Evolutionary conservation across 768 basidiomycete genomes (phyloP), one percentile per base, ranked within the genome.

Genomic region (Chalciporus sphaerocephalus): DNA sequence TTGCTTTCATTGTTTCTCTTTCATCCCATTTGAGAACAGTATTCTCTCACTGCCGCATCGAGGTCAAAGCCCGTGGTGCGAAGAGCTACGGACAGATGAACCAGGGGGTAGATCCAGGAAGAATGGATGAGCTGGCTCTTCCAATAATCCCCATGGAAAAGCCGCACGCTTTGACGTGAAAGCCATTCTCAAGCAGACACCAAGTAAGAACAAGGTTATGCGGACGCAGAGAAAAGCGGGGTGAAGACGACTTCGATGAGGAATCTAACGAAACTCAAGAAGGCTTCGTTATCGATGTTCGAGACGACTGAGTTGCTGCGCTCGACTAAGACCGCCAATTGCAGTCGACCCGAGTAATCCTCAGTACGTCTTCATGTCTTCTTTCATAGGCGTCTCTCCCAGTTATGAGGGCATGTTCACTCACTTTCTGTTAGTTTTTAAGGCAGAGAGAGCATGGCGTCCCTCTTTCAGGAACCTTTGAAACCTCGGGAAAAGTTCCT

Each of bases 311-410:
- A 13, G 98, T 98, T 75, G 80, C 80, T 60, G 84, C 78, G 18
- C 60, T 98, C 35, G 87, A 92, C 56, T 91, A 96, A 55, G 87
- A 97, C 59, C 83, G 90, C 56, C 79, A 84, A 24, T 98, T 53
- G 94, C 95, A 0, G 92, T 99, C 53, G 96, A 99, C 66, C 95
- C 96, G 16, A 88, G 81, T 43, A 89, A 97, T 69, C 92, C 95
- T 62, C 89, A 84, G 95, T 96, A 60, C 53, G 92, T 75, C 16
- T 18, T 23, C 44, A 30, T 25, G 15, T 7, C 5, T 12, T 13
- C 6, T 4, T 17, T 27, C 39, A n/a, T n/a, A 24, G 38, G n/a
- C n/a, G n/a, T n/a, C n/a, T n/a, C n/a, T n/a, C n/a, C n/a, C n/a
- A n/a, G n/a, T n/a, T n/a, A n/a, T n/a, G n/a, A n/a, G n/a, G n/a